Evolutionary conservation across 208 protist genomes (phyloP), one percentile per base, ranked within the genome.

Genomic region (Trypanosoma brucei): DNA sequence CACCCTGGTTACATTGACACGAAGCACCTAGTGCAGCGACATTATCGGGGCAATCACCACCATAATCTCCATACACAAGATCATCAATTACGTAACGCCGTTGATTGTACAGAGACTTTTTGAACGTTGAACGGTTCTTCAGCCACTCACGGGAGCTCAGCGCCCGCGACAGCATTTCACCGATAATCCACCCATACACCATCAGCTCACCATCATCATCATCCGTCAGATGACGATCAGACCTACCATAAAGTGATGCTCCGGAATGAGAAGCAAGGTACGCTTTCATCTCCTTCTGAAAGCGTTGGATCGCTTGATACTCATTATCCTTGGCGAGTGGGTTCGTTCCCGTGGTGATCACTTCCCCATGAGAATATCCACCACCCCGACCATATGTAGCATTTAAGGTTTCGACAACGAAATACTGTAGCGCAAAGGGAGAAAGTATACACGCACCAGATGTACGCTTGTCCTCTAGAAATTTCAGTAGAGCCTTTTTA

Each of bases 281-380:
- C n/a, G 31, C 33, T 11, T 39, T 38, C 65, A 77, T 63, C 31
- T 61, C 65, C 3, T 5, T 14, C 45, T 68, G 64, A 48, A 72
- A 77, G 2, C 64, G 45, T 9, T 55, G n/a, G 35, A 77, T 77
- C 4, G 48, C 60, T 5, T 0, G 30, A 42, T 68, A 77, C 11
- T 33, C 2, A 22, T 6, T 58, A 14, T 77, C 65, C 6, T 39
- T 65, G n/a, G 65, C 55, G 33, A 72, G 49, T 22, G 66, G 71
- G 35, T 67, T 72, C n/a, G 60, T 61, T 5, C 61, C 63, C n/a
- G 65, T 65, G 36, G 64, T 55, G 44, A 68, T 61, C 34, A 77
- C 38, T n/a, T 68, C 59, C n/a, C 52, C 58, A 38, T 22, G 39
- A 22, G 53, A 62, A 62, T 31, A 31, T 7, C 5, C 14, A 13